Percentiles rank a stretch among this genome's conserved stretches.
phyloP scores from a whole-genome alignment of 306 rosid species.

The Castanospermum australe region DNA sequence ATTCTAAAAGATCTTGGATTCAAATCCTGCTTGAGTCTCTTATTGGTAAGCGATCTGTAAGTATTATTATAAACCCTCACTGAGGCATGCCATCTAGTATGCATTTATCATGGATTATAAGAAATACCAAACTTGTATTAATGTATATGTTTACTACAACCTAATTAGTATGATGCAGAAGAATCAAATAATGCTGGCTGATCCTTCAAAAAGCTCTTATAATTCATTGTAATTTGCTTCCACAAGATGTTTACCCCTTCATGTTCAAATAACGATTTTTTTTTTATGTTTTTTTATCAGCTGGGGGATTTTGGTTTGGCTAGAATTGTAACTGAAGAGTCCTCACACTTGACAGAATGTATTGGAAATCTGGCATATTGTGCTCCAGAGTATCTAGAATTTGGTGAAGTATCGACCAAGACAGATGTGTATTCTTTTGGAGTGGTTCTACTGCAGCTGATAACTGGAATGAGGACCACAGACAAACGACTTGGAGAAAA shows the following conservation, averaged over 20 bases:
- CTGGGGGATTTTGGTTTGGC: constrained; percentile 89
- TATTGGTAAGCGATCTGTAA: too few relatives aligned
- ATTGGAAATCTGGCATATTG: constrained; percentile 69
- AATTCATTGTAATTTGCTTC: background rate
- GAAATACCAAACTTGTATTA: background rate
- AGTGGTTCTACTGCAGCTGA: constrained; percentile 69
- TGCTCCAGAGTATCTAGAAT: constrained; percentile 83
- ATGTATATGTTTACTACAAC: background rate
- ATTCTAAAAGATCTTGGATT: too few relatives aligned
- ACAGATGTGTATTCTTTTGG: constrained; percentile 85
- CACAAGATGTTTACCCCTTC: constrained; percentile 9
- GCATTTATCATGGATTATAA: background rate
- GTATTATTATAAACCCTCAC: too few relatives aligned
- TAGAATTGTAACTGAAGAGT: constrained; percentile 44
- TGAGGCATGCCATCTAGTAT: too few relatives aligned
- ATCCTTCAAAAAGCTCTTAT: background rate
- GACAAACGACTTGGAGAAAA: constrained; percentile 58
- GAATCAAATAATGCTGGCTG: background rate
- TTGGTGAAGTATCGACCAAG: constrained; percentile 66
- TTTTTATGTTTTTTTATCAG: constrained; percentile 25
- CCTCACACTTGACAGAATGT: constrained; percentile 49
- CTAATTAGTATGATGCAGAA: too few relatives aligned
- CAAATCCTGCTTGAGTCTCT: too few relatives aligned
- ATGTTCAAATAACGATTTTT: background rate
- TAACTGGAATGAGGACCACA: constrained; percentile 65